Conservation (phyloP, 345 rosid genomes). For the Rhodamnia argentea region DNA sequence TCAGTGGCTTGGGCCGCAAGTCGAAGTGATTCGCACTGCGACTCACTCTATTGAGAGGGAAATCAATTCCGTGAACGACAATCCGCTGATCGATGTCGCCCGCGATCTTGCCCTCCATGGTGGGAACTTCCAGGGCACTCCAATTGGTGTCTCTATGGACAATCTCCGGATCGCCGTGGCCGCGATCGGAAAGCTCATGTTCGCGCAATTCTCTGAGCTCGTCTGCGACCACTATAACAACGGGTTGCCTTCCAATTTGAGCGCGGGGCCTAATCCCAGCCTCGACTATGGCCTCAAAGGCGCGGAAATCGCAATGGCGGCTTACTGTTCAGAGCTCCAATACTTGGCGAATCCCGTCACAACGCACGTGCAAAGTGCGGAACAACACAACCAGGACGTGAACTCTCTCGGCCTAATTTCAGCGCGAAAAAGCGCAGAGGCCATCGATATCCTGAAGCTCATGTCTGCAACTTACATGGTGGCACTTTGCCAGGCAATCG, state of each 20-base stretch:
- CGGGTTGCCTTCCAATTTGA: slow-evolving; percentile 43
- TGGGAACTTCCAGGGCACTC: slow-evolving; percentile 51
- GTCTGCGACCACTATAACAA: slow-evolving; percentile 43
- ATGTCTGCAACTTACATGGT: slow-evolving; percentile 43
- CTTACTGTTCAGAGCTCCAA: slow-evolving; percentile 47
- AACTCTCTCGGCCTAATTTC: slow-evolving; percentile 40
- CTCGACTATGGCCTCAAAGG: slow-evolving; percentile 49
- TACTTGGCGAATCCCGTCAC: slow-evolving; percentile 42
- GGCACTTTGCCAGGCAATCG: slow-evolving; percentile 41
- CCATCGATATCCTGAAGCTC: slow-evolving; percentile 35
- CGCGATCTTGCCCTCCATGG: slow-evolving; percentile 35
- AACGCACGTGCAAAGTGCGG: slow-evolving; percentile 40
- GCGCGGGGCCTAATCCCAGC: slow-evolving; percentile 39
- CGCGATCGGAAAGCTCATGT: slow-evolving; percentile 41
- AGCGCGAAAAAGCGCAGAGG: slow-evolving; percentile 35
- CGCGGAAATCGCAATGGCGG: slow-evolving; percentile 42
- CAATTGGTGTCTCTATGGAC: slow-evolving; percentile 51
- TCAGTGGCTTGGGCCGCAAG: slow-evolving; percentile 50
- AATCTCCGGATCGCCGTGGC: slow-evolving; percentile 41
- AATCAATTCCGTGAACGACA: slow-evolving; percentile 44
- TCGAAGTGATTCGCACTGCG: slow-evolving; percentile 35
- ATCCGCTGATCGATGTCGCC: slow-evolving; percentile 35
- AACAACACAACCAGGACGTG: slow-evolving; percentile 50
- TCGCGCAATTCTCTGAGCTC: slow-evolving; percentile 45
- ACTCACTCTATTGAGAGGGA: slow-evolving; percentile 40